Conservation (phyloP, 768 basidiomycete genomes). For the Naganishia antarctica region DNA sequence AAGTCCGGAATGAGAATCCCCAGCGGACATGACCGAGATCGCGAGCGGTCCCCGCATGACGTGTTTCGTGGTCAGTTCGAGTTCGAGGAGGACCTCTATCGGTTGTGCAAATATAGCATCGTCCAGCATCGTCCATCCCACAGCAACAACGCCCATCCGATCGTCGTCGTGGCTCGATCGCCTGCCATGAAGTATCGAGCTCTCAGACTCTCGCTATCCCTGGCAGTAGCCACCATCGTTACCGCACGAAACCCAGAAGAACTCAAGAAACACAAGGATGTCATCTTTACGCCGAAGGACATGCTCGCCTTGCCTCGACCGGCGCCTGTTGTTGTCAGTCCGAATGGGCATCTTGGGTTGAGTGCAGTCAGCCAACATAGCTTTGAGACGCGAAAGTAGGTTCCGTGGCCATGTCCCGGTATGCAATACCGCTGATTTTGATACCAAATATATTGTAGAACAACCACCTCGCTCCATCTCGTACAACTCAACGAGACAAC, state of each 20-base stretch:
- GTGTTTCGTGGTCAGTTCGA: too few species aligned
- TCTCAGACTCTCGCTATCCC: not conserved
- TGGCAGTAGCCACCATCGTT: not conserved
- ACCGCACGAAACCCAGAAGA: not conserved
- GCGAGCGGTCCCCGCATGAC: too few species aligned
- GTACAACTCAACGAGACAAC: conserved; percentile 22
- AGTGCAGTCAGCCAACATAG: conserved; percentile 17
- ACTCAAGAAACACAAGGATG: conserved; percentile 13
- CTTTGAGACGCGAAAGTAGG: conserved; percentile 23
- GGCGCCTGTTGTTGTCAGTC: conserved; percentile 10
- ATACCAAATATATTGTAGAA: too few species aligned
- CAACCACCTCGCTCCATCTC: conserved; percentile 36
- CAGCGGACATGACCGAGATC: too few species aligned
- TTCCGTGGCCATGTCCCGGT: not conserved
- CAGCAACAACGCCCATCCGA: too few species aligned
- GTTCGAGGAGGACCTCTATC: too few species aligned
- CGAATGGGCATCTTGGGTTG: conserved; percentile 15
- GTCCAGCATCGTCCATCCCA: too few species aligned
- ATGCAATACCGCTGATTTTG: too few species aligned
- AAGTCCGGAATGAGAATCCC: too few species aligned
- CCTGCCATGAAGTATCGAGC: not conserved
- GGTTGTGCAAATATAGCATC: too few species aligned
- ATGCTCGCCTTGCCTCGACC: conserved; percentile 37
- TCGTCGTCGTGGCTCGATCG: too few species aligned
- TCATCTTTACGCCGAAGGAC: conserved; percentile 36